Conservation (phyloP, 176 grass and related monocot species). For the Microstegium vimineum region DNA sequence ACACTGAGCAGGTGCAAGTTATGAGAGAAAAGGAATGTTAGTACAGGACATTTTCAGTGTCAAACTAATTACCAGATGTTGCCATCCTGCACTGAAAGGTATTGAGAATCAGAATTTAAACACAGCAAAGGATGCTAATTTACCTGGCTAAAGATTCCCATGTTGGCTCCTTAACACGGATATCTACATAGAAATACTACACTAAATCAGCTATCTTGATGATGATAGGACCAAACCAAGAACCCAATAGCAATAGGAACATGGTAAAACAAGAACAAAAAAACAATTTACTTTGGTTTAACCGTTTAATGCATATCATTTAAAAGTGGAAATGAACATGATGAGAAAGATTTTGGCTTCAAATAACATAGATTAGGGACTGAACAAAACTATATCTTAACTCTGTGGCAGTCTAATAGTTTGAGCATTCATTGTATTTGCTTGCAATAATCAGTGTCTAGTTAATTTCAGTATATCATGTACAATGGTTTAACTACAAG, state of each 20-base stretch:
- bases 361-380: neutral
- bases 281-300: neutral
- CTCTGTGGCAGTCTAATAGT: neutral
- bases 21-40: neutral
- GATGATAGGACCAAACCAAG: neutral
- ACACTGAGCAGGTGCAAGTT: neutral
- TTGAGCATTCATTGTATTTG: neutral
- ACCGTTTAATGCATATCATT: neutral
- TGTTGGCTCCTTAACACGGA: slow-evolving; percentile 90
- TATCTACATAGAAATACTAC: slow-evolving; percentile 49
- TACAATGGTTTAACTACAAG: neutral
- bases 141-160: slow-evolving; percentile 95
- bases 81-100: neutral
- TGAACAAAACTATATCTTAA: neutral
- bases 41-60: neutral
- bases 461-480: neutral
- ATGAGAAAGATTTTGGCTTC: neutral
- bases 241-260: neutral
- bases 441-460: slow-evolving; percentile 7
- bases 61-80: neutral
- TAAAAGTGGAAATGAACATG: neutral
- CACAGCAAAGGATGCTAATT: neutral
- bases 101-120: neutral
- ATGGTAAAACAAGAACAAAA: neutral
- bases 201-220: neutral